These are phyloP conservation scores for Schizochytrium sp. DNA, from an alignment of 108 stramenopile species.

Conservation along the genomic window DNA sequence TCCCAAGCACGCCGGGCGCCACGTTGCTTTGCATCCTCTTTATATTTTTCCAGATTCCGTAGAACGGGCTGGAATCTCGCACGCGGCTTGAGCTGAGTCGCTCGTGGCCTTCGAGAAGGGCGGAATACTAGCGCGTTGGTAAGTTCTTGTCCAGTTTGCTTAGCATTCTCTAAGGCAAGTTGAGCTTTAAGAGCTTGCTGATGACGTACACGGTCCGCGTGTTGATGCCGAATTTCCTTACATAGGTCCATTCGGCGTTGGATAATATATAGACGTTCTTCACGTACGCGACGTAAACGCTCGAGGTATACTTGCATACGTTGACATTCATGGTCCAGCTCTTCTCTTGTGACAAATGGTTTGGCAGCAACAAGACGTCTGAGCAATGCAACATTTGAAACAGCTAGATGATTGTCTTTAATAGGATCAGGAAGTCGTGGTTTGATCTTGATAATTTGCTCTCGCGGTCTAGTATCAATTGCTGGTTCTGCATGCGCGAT, in stretches of 20 bases:
- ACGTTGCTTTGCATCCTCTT: too few relatives aligned
- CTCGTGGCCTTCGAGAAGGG: too few relatives aligned
- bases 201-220: background rate
- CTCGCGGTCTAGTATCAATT: background rate
- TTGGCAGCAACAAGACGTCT: conserved; percentile 6
- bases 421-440: background rate
- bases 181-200: background rate
- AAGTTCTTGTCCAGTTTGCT: background rate
- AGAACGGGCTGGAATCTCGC: too few relatives aligned
- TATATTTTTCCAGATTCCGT: too few relatives aligned
- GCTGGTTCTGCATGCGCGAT: conserved; percentile 4
- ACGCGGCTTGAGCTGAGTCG: too few relatives aligned
- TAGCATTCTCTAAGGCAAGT: background rate
- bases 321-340: background rate
- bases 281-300: background rate
- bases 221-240: background rate
- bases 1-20: too few relatives aligned
- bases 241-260: conserved; percentile 34
- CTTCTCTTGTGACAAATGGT: background rate
- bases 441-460: background rate
- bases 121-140: too few relatives aligned
- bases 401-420: background rate
- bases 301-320: conserved; percentile 31
- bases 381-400: conserved; percentile 5
- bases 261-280: background rate